Base-by-base conservation (phyloP, 768 basidiomycete species). In the Rhizopogon vinicolor region DNA sequence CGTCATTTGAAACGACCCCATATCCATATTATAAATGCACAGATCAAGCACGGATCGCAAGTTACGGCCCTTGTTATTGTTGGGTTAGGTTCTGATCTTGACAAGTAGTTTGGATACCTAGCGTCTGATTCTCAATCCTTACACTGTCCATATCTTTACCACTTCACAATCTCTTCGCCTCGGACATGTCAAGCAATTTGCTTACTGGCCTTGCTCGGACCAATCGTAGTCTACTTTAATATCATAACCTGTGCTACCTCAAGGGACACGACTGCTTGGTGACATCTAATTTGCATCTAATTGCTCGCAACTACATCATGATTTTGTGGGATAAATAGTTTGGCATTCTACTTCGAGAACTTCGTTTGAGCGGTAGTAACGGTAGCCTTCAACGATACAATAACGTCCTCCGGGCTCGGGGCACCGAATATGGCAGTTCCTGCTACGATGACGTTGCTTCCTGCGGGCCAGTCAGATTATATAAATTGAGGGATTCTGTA, bases 381-480 rank as follows among this genome's bases (percentile, higher is more conserved):
- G 19, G 80, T 78, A 37, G 79, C 74, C 71, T 90, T 93, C 40
- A 98, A 73, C 7, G 76, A 66, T 42, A 78, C 63, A 51, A 98
- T 97, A 46, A 95, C 91, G 40, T 82, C 72, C 43, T 85, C 85
- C 0, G 97, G 90, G 63, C 86, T 78, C n/a, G 79, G 65, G 2
- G 93, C 86, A 41, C 81, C 83, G 65, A 98, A 98, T 58, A 99
- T 89, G 6, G 96, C 94, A 7, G 95, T 98, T 12, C 97, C 97
- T 12, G 97, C 95, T 29, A 99, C 97, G 52, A 98, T 93, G 60
- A 99, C 94, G 65, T 99, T 99, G 72, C 93, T 94, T 19, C 96
- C 96, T 95, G 61, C 41, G 43, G 12, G 33, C 5, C 18, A 7
- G 22, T 62, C 29, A 59, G 25, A 42, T 41, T 49, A 43, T 49